Percentiles rank a stretch among this genome's conserved stretches.
phyloP scores from a whole-genome alignment of 306 rosid species.

The Castanea crenata region DNA sequence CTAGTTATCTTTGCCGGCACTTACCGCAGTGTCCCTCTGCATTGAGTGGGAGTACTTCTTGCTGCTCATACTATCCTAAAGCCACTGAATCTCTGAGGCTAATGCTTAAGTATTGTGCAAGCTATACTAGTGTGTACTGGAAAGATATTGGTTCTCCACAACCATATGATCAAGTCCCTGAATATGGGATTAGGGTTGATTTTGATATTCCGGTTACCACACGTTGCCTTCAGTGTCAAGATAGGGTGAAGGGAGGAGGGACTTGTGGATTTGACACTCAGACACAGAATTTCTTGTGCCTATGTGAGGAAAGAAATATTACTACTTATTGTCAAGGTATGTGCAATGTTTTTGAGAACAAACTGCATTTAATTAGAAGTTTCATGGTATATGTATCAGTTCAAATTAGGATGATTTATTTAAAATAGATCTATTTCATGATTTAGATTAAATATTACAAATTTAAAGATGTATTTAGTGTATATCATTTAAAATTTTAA shows the following conservation, averaged over 20 bases:
- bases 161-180: constrained; percentile 81
- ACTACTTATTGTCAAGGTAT: constrained; percentile 82
- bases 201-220: constrained; percentile 80
- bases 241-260: constrained; percentile 74
- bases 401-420: too few relatives aligned
- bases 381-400: background rate
- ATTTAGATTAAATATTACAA: too few relatives aligned
- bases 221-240: constrained; percentile 80
- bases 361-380: background rate
- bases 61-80: constrained; percentile 86
- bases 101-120: constrained; percentile 77
- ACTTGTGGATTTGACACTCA: constrained; percentile 72
- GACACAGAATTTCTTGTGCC: constrained; percentile 59
- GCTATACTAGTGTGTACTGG: constrained; percentile 87
- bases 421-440: too few relatives aligned
- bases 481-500: too few relatives aligned
- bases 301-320: constrained; percentile 64
- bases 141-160: constrained; percentile 69
- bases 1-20: constrained; percentile 85
- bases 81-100: constrained; percentile 72
- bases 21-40: constrained; percentile 66
- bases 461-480: too few relatives aligned
- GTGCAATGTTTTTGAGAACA: background rate
- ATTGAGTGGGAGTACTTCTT: constrained; percentile 38
- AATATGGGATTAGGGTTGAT: constrained; percentile 80